Evolutionary conservation across 257 asterid species (phyloP).

Genomic region (Solanum clarkiae): DNA sequence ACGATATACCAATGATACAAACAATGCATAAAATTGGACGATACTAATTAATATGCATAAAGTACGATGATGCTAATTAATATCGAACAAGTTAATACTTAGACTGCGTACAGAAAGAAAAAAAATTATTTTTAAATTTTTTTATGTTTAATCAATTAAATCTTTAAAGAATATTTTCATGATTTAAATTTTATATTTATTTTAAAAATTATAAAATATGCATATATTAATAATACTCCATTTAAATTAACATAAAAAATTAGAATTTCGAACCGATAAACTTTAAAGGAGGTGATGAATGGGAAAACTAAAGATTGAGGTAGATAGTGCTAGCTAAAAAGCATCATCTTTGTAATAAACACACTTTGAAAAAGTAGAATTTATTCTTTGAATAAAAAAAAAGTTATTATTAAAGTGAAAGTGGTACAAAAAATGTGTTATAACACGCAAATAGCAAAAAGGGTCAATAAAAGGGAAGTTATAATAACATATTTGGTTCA

Average conservation of each 20-base stretch:
- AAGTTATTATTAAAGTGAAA: background rate
- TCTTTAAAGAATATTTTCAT: background rate
- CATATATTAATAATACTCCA: background rate
- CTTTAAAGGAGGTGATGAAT: background rate
- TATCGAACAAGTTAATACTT: background rate
- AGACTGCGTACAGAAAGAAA: too few relatives aligned
- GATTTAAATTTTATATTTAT: background rate
- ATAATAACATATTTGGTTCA: background rate
- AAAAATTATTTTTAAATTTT: background rate
- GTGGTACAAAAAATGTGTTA: background rate
- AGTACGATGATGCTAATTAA: background rate
- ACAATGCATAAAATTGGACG: background rate
- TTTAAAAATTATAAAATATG: background rate
- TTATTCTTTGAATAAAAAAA: background rate
- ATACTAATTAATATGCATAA: background rate
- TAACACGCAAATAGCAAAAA: background rate
- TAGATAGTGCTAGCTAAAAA: background rate
- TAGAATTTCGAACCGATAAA: background rate
- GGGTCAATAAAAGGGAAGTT: background rate
- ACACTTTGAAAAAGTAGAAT: background rate
- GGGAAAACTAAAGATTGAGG: background rate
- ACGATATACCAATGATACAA: background rate
- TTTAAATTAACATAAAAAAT: background rate
- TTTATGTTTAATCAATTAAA: background rate
- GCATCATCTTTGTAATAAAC: background rate